These are phyloP conservation scores for Lentinula edodes DNA, from an alignment of 768 basidiomycete species.

Conservation along the genomic window DNA sequence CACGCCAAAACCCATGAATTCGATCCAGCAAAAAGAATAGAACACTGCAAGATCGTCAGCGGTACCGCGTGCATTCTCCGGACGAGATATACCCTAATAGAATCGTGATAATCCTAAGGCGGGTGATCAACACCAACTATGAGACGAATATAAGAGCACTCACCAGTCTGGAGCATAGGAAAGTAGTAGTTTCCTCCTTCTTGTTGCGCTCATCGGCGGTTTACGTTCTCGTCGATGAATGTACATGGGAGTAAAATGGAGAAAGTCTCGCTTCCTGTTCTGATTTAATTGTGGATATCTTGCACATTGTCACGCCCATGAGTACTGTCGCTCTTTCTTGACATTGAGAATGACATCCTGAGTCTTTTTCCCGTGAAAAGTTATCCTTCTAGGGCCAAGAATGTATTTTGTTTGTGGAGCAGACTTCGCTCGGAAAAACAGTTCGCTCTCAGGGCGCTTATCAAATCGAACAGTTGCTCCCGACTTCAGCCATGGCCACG, in stretches of 20 bases:
- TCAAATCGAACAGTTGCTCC: background rate
- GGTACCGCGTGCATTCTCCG: background rate
- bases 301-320: background rate
- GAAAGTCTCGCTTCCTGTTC: background rate
- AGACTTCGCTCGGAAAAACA: background rate
- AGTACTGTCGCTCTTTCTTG: background rate
- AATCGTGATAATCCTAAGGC: slow-evolving; percentile 60
- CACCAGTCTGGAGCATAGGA: slow-evolving; percentile 81
- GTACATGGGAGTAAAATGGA: background rate
- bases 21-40: slow-evolving; percentile 58
- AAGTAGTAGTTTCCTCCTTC: slow-evolving; percentile 39
- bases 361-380: background rate
- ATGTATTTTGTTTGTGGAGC: background rate
- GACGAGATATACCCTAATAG: slow-evolving; percentile 49
- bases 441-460: background rate
- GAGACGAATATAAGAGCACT: slow-evolving; percentile 12
- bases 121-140: background rate
- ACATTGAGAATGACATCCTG: background rate
- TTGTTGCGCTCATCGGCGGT: slow-evolving; percentile 18
- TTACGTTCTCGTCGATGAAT: background rate
- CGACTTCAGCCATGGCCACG: slow-evolving; percentile 44
- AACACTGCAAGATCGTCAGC: slow-evolving; percentile 30
- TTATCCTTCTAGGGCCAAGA: background rate
- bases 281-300: background rate
- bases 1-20: slow-evolving; percentile 68